Percentiles rank a stretch among this genome's conserved stretches.
These are phyloP conservation scores for Tylopilus plumbeoviolaceoides DNA, from an alignment of 768 basidiomycete genomes.

Conservation along the genomic window DNA sequence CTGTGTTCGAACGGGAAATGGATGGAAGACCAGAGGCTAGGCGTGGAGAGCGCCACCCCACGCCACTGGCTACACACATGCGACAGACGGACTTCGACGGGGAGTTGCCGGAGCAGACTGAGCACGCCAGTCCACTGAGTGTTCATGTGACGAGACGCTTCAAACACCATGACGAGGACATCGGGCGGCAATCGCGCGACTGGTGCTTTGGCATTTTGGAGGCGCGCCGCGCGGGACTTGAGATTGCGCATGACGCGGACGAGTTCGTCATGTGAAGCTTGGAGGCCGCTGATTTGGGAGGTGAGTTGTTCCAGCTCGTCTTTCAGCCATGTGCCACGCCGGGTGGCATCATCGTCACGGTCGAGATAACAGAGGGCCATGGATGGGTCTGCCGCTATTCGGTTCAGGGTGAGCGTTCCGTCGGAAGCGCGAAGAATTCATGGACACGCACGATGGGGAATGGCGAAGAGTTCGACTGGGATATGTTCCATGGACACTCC, in stretches of 20 bases:
- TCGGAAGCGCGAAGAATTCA: neutral
- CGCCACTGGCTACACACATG: constrained; percentile 35
- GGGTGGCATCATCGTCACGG: constrained; percentile 9
- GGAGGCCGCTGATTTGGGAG: constrained; percentile 23
- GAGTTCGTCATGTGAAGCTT: constrained; percentile 29
- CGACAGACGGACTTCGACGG: constrained; percentile 32
- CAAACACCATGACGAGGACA: constrained; percentile 30
- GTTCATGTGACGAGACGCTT: constrained; percentile 29
- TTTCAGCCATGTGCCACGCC: constrained; percentile 1
- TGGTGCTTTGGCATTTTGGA: constrained; percentile 28
- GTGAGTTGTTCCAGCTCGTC: constrained; percentile 28
- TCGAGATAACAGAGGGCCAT: constrained; percentile 26
- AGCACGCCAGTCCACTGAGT: constrained; percentile 33
- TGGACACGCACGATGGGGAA: constrained; percentile 20
- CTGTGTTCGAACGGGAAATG: constrained; percentile 29
- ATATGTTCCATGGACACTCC: constrained; percentile 18
- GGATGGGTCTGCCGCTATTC: constrained; percentile 7
- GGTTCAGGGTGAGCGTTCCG: constrained; percentile 1
- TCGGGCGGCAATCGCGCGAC: constrained; percentile 31
- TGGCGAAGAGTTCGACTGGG: constrained; percentile 17
- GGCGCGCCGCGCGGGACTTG: constrained; percentile 27
- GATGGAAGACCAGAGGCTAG: constrained; percentile 34
- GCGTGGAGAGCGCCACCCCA: constrained; percentile 30
- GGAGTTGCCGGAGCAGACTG: constrained; percentile 30
- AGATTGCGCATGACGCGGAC: constrained; percentile 24